Percentiles rank a stretch among this genome's conserved stretches.
phyloP scores from a whole-genome alignment of 768 basidiomycete species.

The Pisolithus orientalis region DNA sequence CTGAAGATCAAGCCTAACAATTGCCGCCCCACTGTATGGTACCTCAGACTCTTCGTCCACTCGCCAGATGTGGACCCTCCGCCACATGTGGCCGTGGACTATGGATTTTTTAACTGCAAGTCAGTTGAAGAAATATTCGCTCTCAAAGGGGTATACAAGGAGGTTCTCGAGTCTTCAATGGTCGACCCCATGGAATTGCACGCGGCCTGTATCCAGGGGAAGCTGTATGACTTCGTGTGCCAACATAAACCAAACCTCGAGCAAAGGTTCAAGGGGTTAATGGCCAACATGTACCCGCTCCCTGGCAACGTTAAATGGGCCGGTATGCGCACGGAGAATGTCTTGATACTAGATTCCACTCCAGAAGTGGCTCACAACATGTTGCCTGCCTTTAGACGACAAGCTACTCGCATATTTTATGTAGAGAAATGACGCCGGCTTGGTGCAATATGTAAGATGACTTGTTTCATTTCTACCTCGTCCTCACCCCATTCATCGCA shows the following conservation, averaged over 20 bases:
- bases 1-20: constrained; percentile 5
- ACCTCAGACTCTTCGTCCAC: constrained; percentile 28
- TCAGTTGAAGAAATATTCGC: constrained; percentile 17
- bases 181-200: constrained; percentile 31
- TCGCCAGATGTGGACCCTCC: constrained; percentile 1
- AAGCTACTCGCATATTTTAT: too few species aligned
- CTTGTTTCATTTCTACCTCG: too few species aligned
- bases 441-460: too few species aligned
- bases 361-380: too few species aligned
- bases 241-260: constrained; percentile 9
- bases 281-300: constrained; percentile 25
- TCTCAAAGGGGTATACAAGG: constrained; percentile 27
- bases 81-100: constrained; percentile 21
- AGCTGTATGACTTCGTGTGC: constrained; percentile 22
- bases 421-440: too few species aligned
- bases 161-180: constrained; percentile 18
- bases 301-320: not conserved
- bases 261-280: constrained; percentile 20
- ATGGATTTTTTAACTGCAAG: constrained; percentile 32
- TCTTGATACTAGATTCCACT: too few species aligned
- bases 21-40: constrained; percentile 30
- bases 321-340: not conserved
- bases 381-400: too few species aligned
- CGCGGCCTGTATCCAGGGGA: constrained; percentile 28
- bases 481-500: too few species aligned